A percentile compares a stretch with the other conserved stretches of the same genome.
Conservation (phyloP, 2,329 filamentous ascomycete species). For the Xylariaceae sp. region DNA sequence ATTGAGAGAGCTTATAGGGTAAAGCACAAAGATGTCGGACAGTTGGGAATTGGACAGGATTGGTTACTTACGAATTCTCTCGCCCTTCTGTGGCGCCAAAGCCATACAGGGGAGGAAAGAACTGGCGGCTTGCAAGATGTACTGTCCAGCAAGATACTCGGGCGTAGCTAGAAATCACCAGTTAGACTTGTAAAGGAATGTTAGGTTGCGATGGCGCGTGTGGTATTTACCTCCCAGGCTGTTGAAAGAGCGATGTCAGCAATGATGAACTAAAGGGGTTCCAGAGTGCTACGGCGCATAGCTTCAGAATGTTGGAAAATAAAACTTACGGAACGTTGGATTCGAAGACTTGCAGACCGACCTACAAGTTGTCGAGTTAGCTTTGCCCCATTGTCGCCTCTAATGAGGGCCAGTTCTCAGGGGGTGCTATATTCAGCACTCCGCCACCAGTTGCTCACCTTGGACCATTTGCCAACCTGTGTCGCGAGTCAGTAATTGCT, state of each 20-base stretch:
- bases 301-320: neutral
- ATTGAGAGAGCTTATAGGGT: slow-evolving; percentile 30
- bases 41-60: neutral
- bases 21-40: too few species aligned
- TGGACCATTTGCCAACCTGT: slow-evolving; percentile 86
- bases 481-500: neutral
- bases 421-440: neutral
- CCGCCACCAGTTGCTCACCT: slow-evolving; percentile 43
- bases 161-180: slow-evolving; percentile 73
- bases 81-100: slow-evolving; percentile 84
- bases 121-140: slow-evolving; percentile 93
- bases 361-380: slow-evolving; percentile 6
- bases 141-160: slow-evolving; percentile 94
- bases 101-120: slow-evolving; percentile 98
- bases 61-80: slow-evolving; percentile 56
- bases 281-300: neutral
- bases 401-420: neutral
- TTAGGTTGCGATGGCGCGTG: neutral
- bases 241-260: slow-evolving; percentile 1
- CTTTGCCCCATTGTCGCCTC: neutral
- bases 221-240: slow-evolving; percentile 16
- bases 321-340: slow-evolving; percentile 44
- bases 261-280: neutral
- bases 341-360: slow-evolving; percentile 94
- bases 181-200: slow-evolving; percentile 4